A percentile compares a stretch with the other conserved stretches of the same genome.
phyloP scores from a whole-genome alignment of 2,329 filamentous ascomycete species.

The Xylaria arbuscula region DNA sequence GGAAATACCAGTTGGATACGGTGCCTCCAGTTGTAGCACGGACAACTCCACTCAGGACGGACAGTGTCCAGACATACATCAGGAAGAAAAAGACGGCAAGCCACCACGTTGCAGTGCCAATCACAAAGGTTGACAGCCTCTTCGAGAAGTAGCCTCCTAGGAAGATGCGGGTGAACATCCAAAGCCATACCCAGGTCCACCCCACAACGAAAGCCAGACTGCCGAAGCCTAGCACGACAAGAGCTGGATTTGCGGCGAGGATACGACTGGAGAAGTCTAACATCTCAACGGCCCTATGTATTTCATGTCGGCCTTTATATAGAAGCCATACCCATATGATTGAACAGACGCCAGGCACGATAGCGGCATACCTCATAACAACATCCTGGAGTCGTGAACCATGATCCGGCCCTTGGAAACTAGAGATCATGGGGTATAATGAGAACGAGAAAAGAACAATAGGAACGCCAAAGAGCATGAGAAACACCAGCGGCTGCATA shows the following conservation, averaged over 20 bases:
- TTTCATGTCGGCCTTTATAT: conserved; percentile 80
- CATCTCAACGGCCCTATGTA: conserved; percentile 86
- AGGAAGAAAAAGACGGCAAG: conserved; percentile 91
- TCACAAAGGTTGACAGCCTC: conserved; percentile 74
- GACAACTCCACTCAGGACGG: conserved; percentile 87
- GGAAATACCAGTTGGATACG: conserved; percentile 99
- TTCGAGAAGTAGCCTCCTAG: conserved; percentile 86
- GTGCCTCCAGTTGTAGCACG: conserved; percentile 92
- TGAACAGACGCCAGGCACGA: conserved; percentile 79
- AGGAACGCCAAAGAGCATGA: conserved; percentile 86
- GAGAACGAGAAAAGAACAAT: conserved; percentile 89
- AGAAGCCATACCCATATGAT: conserved; percentile 86
- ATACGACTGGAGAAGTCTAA: conserved; percentile 93
- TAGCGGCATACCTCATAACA: conserved; percentile 86
- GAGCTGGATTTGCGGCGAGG: conserved; percentile 82
- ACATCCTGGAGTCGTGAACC: conserved; percentile 86
- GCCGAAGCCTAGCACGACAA: conserved; percentile 84
- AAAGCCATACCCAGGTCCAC: conserved; percentile 97
- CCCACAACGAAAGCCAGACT: conserved; percentile 79
- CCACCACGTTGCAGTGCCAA: conserved; percentile 93
- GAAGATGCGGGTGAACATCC: conserved; percentile 96
- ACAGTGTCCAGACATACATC: conserved; percentile 95
- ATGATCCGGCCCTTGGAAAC: conserved; percentile 80
- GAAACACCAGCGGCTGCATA: conserved; percentile 82
- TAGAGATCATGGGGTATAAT: conserved; percentile 89